These are phyloP conservation scores for Viola odorata DNA, from an alignment of 345 rosid species.

Conservation along the genomic window DNA sequence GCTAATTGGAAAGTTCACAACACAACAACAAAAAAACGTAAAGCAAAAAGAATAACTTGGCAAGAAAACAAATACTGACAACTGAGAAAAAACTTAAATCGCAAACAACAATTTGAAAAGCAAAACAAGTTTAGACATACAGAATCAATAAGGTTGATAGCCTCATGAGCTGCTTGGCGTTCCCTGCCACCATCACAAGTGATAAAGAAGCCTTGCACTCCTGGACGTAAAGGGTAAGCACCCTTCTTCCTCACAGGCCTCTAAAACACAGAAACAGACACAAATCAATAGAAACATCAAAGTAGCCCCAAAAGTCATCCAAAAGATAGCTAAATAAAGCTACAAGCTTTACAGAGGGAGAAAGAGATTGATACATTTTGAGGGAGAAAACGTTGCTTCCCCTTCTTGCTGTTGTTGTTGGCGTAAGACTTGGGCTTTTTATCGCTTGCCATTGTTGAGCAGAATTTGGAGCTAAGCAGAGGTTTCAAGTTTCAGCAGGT, in stretches of 20 bases:
- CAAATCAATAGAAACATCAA: background rate
- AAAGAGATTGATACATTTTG: conserved; percentile 38
- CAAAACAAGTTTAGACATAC: conserved; percentile 33
- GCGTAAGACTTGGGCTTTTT: conserved; percentile 27
- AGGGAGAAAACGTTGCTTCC: conserved; percentile 72
- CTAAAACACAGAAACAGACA: conserved; percentile 26
- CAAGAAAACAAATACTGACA: background rate
- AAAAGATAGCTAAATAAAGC: background rate
- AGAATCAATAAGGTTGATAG: conserved; percentile 71
- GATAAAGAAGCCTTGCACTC: conserved; percentile 83
- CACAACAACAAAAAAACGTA: background rate
- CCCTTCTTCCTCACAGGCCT: conserved; percentile 84
- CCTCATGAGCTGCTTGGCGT: conserved; percentile 82
- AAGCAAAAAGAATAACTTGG: background rate
- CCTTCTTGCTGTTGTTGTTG: conserved; percentile 45
- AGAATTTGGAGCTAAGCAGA: too few relatives aligned
- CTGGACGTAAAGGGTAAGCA: conserved; percentile 72
- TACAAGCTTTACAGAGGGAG: background rate
- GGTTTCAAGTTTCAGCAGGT: too few relatives aligned
- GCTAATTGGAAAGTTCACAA: background rate
- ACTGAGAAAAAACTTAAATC: background rate
- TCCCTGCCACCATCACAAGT: conserved; percentile 94
- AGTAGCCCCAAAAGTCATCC: background rate
- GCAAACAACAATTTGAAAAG: background rate
- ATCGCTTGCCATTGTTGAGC: conserved; percentile 37